Evolutionary conservation across 371 early-diverging fungal species (phyloP).

Genomic region (Syncephalis plumigaleata): DNA sequence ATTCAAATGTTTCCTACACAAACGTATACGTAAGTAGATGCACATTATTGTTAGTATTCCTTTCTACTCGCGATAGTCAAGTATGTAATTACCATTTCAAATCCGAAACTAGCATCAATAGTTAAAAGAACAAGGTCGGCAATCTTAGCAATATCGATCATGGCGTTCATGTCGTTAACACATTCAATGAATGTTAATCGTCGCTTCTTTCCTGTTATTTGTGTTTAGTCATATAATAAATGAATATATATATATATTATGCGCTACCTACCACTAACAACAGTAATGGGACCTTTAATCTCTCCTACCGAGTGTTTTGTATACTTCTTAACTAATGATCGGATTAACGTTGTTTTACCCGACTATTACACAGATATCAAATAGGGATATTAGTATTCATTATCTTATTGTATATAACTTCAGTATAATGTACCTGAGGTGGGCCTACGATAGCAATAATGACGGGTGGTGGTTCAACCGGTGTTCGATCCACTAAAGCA

Average conservation of each 20-base stretch:
- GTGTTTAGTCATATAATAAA: not conserved
- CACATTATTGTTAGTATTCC: no score
- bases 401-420: not conserved
- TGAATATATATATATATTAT: not conserved
- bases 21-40: not conserved
- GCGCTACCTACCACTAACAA: slow-evolving; percentile 56
- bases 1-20: slow-evolving; percentile 94
- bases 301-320: slow-evolving; percentile 83
- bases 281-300: slow-evolving; percentile 91
- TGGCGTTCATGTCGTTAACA: slow-evolving; percentile 88
- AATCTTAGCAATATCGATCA: slow-evolving; percentile 96
- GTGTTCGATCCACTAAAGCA: slow-evolving; percentile 88
- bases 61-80: no score
- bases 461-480: slow-evolving; percentile 78
- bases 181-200: slow-evolving; percentile 94
- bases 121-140: slow-evolving; percentile 92
- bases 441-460: slow-evolving; percentile 94
- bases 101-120: slow-evolving; percentile 93
- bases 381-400: not conserved
- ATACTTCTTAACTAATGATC: slow-evolving; percentile 86
- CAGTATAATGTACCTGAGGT: slow-evolving; percentile 44
- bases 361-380: slow-evolving; percentile 25
- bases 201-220: slow-evolving; percentile 54
- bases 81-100: slow-evolving; percentile 69
- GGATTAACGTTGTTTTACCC: slow-evolving; percentile 91